Conservation (phyloP, 2,329 filamentous ascomycete genomes). For the Aspergillus aculeatus region DNA sequence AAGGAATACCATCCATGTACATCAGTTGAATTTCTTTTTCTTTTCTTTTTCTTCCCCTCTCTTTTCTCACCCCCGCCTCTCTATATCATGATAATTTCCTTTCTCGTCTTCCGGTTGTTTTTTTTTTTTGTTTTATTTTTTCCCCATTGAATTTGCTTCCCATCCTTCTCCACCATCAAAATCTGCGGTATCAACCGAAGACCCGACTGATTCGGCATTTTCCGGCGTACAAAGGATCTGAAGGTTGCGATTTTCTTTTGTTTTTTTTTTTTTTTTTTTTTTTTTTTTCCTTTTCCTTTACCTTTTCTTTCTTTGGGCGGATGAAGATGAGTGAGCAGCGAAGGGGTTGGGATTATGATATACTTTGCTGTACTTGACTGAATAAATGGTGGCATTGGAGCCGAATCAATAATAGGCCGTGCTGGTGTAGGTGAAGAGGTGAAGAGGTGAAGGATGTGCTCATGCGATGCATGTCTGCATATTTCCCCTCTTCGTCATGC, state of each 20-base stretch:
- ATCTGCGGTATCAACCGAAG: conserved; percentile 19
- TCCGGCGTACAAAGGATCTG: conserved; percentile 26
- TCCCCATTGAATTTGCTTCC: conserved; percentile 2
- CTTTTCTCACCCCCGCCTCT: neutral
- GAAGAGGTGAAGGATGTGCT: neutral
- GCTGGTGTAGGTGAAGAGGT: too few relatives aligned
- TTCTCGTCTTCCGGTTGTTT: neutral
- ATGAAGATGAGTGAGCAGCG: neutral
- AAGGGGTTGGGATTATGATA: neutral
- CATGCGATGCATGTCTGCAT: neutral
- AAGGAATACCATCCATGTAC: conserved; percentile 1
- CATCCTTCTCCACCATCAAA: conserved; percentile 6
- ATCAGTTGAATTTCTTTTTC: conserved; percentile 2
- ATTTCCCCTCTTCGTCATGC: neutral
- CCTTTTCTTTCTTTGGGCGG: conserved; percentile 5
- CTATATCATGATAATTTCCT: neutral
- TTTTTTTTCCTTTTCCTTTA: conserved; percentile 9
- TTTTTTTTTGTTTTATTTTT: conserved; percentile 11
- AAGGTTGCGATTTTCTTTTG: conserved; percentile 14
- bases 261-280: conserved; percentile 6
- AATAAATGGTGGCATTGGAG: neutral
- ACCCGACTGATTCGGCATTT: conserved; percentile 25
- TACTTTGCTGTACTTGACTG: neutral
- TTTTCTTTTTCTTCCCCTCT: neutral
- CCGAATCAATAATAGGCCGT: neutral